Percentiles rank a stretch among this genome's conserved stretches.
These are phyloP conservation scores for Naganishia kalamii DNA, from an alignment of 768 basidiomycete genomes.

Conservation along the genomic window DNA sequence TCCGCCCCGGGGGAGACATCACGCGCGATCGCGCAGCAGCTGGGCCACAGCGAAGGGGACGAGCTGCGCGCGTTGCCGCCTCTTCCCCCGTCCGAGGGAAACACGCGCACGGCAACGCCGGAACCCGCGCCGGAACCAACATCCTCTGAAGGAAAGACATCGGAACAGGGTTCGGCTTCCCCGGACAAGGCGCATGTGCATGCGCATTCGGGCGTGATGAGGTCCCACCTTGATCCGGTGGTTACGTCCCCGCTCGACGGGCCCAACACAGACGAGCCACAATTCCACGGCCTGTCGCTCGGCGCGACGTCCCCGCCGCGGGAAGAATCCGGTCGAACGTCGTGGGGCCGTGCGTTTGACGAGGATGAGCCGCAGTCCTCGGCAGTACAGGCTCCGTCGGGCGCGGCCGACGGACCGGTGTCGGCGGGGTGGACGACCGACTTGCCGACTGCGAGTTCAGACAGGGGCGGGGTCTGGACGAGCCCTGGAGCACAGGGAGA, in stretches of 20 bases:
- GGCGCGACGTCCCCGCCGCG: neutral
- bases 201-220: neutral
- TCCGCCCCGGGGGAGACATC: neutral
- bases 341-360: constrained; percentile 23
- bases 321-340: neutral
- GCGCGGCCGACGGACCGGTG: neutral
- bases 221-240: neutral
- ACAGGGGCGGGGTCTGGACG: neutral
- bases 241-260: neutral
- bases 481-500: neutral
- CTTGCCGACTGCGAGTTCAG: neutral
- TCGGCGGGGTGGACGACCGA: neutral
- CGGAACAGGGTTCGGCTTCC: neutral
- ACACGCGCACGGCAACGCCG: neutral
- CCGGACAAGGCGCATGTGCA: neutral
- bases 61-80: neutral
- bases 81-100: neutral
- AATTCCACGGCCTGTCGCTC: neutral
- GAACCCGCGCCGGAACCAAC: neutral
- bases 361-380: constrained; percentile 9
- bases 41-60: neutral
- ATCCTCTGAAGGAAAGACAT: neutral
- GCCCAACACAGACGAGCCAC: neutral
- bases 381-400: no score
- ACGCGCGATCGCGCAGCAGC: neutral